A percentile compares a stretch with the other conserved stretches of the same genome.
These are phyloP conservation scores for Pharus latifolius DNA, from an alignment of 176 grass and related monocot species.

Conservation along the genomic window DNA sequence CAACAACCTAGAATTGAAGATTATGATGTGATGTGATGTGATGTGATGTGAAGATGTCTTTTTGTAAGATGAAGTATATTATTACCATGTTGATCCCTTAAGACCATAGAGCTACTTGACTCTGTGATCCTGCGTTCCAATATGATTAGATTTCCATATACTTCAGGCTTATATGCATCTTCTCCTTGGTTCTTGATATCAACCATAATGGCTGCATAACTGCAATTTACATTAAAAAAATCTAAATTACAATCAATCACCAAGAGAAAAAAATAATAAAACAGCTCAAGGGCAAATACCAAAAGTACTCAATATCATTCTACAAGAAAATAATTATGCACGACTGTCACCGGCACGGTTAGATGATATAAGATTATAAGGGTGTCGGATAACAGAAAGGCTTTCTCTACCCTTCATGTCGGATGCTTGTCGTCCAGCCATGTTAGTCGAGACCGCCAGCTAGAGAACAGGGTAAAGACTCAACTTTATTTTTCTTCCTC, in stretches of 20 bases:
- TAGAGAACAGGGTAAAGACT: too few relatives aligned
- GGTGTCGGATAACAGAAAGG: too few relatives aligned
- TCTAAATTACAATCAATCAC: background rate
- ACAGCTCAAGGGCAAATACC: background rate
- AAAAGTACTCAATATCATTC: background rate
- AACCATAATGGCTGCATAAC: conserved; percentile 60
- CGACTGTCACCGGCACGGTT: too few relatives aligned
- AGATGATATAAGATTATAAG: too few relatives aligned
- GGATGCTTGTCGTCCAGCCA: too few relatives aligned
- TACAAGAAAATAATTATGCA: background rate
- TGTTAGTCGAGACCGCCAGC: too few relatives aligned
- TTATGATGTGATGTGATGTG: too few relatives aligned
- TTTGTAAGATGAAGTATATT: conserved; percentile 6
- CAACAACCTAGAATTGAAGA: background rate
- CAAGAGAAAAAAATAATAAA: background rate
- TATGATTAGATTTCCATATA: conserved; percentile 54
- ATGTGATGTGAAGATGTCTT: too few relatives aligned
- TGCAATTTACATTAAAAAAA: conserved; percentile 25
- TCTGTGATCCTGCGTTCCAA: conserved; percentile 85
- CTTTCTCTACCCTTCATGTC: too few relatives aligned
- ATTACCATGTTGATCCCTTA: conserved; percentile 79
- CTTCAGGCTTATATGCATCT: conserved; percentile 81
- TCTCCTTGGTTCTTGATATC: conserved; percentile 83
- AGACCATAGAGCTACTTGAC: conserved; percentile 43
- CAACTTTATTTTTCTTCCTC: too few relatives aligned